Percentiles rank a stretch among this genome's conserved stretches.
Conservation (phyloP, 176 grass and related monocot species). For the Canna indica region DNA sequence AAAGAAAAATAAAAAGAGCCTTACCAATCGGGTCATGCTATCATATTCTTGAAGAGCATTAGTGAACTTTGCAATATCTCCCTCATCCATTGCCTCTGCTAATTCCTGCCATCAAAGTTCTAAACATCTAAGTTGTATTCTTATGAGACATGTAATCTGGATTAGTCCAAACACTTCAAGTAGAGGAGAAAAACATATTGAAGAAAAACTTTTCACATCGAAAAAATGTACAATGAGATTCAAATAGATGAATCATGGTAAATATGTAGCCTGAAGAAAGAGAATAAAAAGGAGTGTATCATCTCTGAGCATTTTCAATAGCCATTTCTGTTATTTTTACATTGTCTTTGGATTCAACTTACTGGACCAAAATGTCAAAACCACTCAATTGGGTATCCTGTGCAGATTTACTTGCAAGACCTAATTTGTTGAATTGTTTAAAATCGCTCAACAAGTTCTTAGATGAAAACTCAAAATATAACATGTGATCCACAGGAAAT, state of each 20-base stretch:
- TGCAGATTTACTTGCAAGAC: neutral
- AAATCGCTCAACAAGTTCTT: no score
- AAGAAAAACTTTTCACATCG: neutral
- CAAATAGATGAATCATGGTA: neutral
- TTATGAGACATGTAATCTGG: neutral
- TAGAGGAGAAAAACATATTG: neutral
- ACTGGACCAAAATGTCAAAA: no score
- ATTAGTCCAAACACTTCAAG: neutral
- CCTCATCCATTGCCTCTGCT: conserved; percentile 87
- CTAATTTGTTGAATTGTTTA: neutral
- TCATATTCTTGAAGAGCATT: conserved; percentile 93
- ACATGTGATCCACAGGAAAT: neutral
- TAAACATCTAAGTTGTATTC: neutral
- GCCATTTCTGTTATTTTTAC: neutral
- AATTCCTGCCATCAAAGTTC: conserved; percentile 50
- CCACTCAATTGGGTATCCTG: no score
- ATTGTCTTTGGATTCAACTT: no score
- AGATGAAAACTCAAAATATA: neutral
- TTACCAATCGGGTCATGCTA: conserved; percentile 94
- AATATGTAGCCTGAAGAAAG: neutral
- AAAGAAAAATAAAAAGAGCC: conserved; percentile 10
- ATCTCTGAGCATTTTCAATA: neutral
- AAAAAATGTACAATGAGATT: neutral
- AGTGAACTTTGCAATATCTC: conserved; percentile 85
- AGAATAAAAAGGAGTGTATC: neutral